A percentile compares a stretch with the other conserved stretches of the same genome.
These are phyloP conservation scores for Pyrenophora graminea DNA, from an alignment of 2,329 filamentous ascomycete species.

Conservation along the genomic window DNA sequence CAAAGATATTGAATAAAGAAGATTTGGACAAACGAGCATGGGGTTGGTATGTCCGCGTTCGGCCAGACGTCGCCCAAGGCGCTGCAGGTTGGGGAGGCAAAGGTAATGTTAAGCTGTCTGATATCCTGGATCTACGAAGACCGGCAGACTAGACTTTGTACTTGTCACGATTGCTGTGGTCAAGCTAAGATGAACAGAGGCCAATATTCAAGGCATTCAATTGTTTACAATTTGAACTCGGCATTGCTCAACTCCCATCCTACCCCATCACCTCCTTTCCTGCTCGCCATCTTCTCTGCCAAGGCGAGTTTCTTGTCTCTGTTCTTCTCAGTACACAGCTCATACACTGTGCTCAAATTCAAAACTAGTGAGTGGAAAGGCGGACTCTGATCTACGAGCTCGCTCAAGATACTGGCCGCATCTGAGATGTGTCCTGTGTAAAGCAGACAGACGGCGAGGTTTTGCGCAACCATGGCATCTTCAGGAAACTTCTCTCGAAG, in stretches of 20 bases:
- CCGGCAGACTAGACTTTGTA: conserved; percentile 4
- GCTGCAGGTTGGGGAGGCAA: conserved; percentile 83
- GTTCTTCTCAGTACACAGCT: conserved; percentile 81
- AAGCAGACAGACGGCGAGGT: conserved; percentile 80
- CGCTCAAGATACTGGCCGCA: conserved; percentile 70
- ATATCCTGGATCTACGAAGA: conserved; percentile 55
- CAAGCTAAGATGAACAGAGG: too few species aligned
- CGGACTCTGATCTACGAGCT: conserved; percentile 61
- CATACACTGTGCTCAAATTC: conserved; percentile 89
- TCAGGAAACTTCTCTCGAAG: conserved; percentile 54
- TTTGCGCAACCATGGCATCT: conserved; percentile 77
- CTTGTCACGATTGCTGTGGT: too few species aligned
- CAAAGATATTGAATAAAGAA: conserved; percentile 60
- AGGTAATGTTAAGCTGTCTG: conserved; percentile 66
- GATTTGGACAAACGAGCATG: conserved; percentile 79
- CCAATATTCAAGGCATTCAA: too few species aligned
- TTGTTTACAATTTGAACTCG: conserved; percentile 72
- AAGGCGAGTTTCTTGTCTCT: conserved; percentile 71
- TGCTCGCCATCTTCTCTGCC: conserved; percentile 68
- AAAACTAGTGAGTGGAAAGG: conserved; percentile 80
- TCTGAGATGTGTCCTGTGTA: conserved; percentile 73
- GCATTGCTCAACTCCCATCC: conserved; percentile 73
- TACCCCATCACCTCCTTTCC: conserved; percentile 56
- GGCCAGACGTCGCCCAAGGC: conserved; percentile 76
- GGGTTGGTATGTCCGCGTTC: conserved; percentile 77